Evolutionary conservation across 148 eudicot genomes (phyloP).

Genomic region (Chenopodium formosanum): DNA sequence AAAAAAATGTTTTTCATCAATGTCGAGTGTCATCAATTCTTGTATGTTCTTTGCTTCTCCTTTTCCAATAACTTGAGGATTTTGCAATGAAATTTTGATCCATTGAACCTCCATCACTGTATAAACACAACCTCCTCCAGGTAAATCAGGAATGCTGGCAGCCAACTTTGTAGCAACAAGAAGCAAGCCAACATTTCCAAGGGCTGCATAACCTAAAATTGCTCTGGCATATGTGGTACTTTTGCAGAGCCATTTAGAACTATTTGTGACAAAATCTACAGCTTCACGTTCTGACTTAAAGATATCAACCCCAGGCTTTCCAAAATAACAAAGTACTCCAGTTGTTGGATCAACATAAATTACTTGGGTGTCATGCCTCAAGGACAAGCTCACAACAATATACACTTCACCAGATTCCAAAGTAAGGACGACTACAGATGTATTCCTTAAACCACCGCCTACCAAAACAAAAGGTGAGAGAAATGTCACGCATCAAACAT

Average conservation of each 20-base stretch:
- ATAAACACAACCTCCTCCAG: conserved; percentile 85
- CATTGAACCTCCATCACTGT: conserved; percentile 89
- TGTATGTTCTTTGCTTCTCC: conserved; percentile 79
- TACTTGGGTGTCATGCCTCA: conserved; percentile 73
- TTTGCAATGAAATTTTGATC: conserved; percentile 82
- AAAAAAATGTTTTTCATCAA: conserved; percentile 92
- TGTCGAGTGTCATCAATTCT: conserved; percentile 79
- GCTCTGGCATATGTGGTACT: conserved; percentile 68
- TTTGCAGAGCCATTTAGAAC: conserved; percentile 74
- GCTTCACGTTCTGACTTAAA: conserved; percentile 90
- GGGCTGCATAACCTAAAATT: conserved; percentile 84
- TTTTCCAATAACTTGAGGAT: conserved; percentile 86
- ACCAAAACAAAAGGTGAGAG: conserved; percentile 21
- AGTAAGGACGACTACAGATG: conserved; percentile 75
- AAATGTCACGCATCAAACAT: background rate
- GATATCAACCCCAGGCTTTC: conserved; percentile 67
- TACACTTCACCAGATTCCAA: conserved; percentile 84
- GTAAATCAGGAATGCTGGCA: conserved; percentile 69
- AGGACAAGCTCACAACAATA: conserved; percentile 67
- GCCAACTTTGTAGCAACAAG: conserved; percentile 86
- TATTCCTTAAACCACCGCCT: conserved; percentile 56
- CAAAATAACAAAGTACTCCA: conserved; percentile 66
- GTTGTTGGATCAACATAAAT: conserved; percentile 93
- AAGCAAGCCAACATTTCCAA: conserved; percentile 72
- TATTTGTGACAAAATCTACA: conserved; percentile 70